Base-by-base conservation (phyloP, 257 asterid genomes). In the Asclepias syriaca region DNA sequence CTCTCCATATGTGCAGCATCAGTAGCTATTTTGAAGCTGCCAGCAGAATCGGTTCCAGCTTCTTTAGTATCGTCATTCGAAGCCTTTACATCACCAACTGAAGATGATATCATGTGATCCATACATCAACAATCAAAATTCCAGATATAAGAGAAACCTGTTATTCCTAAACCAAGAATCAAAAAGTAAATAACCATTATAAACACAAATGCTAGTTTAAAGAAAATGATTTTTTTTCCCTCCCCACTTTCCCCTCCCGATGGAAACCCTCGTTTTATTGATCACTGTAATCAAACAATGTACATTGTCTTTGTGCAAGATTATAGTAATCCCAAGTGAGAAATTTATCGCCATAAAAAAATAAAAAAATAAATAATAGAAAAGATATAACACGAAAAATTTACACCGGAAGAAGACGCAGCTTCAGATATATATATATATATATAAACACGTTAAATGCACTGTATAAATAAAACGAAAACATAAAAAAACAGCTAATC, bases 81-180 rank as follows among this genome's bases (percentile, higher is more conserved):
- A 55, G 46, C 60, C 56, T 11, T 19, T 54, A 54, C 24, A 40
- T 74, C 39, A 27, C 39, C 9, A 2, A 56, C 50, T 15, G 77
- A 66, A 24, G 72, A 43, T 74, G 77, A 66, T 54, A 56, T 72
- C 43, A 24, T 55, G 59, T 66, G 77, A 37, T 34, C 56, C 65
- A 73, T 65, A 55, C 21, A 48, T 15, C n/a, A 51, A 65, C 8
- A 6, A 22, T 10, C 19, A 21, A 40, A 55, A 12, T 21, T 24
- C 68, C 72, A 55, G 54, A 51, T 46, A 14, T 18, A 53, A 14
- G 37, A 53, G 22, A 59, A 21, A 40, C 27, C 24, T 24, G 46
- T 18, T 51, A 55, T 49, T 43, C 50, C 14, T 4, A 55, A 10
- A 39, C n/a, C 32, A 24, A 45, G 53, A 51, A 37, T 14, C 11